A percentile compares a stretch with the other conserved stretches of the same genome.
phyloP scores from a whole-genome alignment of 108 stramenopile species.

The Nitzschia palea region DNA sequence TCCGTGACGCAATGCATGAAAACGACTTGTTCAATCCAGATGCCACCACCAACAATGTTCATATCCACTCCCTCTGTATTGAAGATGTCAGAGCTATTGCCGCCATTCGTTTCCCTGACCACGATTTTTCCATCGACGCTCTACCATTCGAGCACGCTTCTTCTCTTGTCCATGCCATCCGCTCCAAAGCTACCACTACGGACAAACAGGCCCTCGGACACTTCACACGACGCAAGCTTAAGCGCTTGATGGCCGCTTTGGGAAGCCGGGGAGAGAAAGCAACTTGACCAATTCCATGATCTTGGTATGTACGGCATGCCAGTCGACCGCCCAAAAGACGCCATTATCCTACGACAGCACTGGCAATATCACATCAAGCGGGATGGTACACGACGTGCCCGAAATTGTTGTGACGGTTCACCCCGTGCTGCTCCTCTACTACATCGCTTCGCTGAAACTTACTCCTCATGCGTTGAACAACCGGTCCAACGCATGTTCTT shows the following conservation, averaged over 20 bases:
- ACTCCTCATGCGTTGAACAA: constrained; percentile 23
- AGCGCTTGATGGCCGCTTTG: constrained; percentile 30
- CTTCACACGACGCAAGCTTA: constrained; percentile 34
- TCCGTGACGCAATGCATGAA: not conserved
- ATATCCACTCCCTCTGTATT: not conserved
- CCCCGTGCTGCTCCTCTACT: constrained; percentile 27
- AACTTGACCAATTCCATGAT: not conserved
- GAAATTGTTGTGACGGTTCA: constrained; percentile 32
- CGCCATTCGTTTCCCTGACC: not conserved
- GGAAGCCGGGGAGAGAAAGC: not conserved
- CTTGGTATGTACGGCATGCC: not conserved
- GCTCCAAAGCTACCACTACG: constrained; percentile 11
- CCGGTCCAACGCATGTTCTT: not conserved
- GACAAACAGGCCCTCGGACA: constrained; percentile 28
- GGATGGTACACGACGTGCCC: constrained; percentile 21
- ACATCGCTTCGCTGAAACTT: constrained; percentile 17
- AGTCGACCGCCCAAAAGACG: constrained; percentile 2
- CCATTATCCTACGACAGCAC: too few species aligned
- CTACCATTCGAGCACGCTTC: not conserved
- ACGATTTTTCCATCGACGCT: not conserved
- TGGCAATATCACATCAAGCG: constrained; percentile 21
- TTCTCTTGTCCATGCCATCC: not conserved
- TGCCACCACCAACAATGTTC: not conserved
- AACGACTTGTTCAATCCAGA: not conserved
- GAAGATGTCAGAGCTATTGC: not conserved